Base-by-base conservation (phyloP, 495 filamentous ascomycete species). In the Annulohypoxylon bovei region DNA sequence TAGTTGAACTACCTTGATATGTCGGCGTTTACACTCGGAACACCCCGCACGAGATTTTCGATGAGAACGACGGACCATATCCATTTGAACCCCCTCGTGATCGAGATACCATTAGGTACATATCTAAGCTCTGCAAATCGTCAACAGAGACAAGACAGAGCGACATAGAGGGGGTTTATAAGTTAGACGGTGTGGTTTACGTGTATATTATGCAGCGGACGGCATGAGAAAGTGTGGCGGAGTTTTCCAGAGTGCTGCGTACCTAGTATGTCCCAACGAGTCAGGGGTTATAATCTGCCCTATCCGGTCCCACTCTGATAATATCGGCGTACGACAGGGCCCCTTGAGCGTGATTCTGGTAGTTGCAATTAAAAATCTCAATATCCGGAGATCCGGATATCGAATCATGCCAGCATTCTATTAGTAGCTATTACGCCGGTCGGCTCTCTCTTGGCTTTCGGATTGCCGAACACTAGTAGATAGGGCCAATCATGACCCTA, bases 21-120 rank as follows among this genome's bases (percentile, higher is more conserved):
- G 68, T 35, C 68, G 62, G 12, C 63, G 57, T 33, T 71, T 71
- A 61, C 68, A 71, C 39, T 71, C 68, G 37, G 62, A 46, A 54
- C 68, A 71, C 2, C 68, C 68, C 2, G 63, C 46, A 8, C 68
- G 57, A 28, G 68, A 71, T 39, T 71, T 71, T 16, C 49, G 50
- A 33, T 71, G 68, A 37, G 68, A 28, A 1, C 68, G 68, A 18
- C 68, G 68, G 23, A 8, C 18, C 25, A 44, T 27, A 35, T 33
- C 27, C 18, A 23, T 47, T 6, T 11, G 11, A 25, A 23, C 20
- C 11, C 6, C 20, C 9, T 14, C 16, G 30, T 32, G 8, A 8
- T 32, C 8, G n/a, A 32, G 4, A 32, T 32, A 4, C 8, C 30
- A 32, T 32, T 4, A 32, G 30, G 30, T 35, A 49, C 58, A 33